Percentiles rank a stretch among this genome's conserved stretches.
phyloP scores from a whole-genome alignment of 2,329 filamentous ascomycete genomes.

The Bipolaris victoriae region DNA sequence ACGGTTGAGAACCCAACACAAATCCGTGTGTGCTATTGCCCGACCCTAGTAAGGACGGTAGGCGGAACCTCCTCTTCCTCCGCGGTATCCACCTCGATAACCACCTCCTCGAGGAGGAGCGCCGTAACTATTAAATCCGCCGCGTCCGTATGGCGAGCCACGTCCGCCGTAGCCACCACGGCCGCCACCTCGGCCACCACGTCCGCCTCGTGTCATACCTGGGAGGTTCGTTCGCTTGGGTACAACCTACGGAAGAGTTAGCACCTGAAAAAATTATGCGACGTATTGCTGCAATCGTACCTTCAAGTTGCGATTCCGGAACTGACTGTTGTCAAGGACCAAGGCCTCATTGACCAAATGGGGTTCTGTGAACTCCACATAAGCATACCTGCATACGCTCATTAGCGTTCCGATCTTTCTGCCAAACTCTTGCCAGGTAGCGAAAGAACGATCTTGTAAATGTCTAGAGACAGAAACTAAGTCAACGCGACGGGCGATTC shows the following conservation, averaged over 20 bases:
- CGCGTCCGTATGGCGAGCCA: conserved; percentile 54
- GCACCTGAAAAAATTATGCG: conserved; percentile 15
- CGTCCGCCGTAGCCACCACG: conserved; percentile 57
- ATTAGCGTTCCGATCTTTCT: conserved; percentile 61
- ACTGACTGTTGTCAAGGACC: conserved; percentile 94
- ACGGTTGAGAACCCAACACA: not conserved
- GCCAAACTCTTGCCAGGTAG: conserved; percentile 63
- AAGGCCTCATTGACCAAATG: conserved; percentile 90
- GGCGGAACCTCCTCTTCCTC: conserved; percentile 33
- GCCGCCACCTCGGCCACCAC: conserved; percentile 62
- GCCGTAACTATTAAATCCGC: conserved; percentile 33
- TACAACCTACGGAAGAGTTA: conserved; percentile 62
- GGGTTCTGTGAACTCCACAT: conserved; percentile 97
- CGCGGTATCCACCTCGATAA: conserved; percentile 49
- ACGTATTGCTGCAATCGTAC: conserved; percentile 55
- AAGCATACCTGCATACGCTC: conserved; percentile 79
- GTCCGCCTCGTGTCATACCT: conserved; percentile 84
- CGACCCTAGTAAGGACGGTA: conserved; percentile 26
- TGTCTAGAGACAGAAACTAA: not conserved
- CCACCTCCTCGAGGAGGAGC: conserved; percentile 52
- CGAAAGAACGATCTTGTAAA: conserved; percentile 44
- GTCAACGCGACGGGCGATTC: conserved; percentile 1
- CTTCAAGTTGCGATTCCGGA: conserved; percentile 95
- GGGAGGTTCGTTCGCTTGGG: conserved; percentile 97
- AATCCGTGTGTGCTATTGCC: conserved; percentile 7